Conservation (phyloP, 1,284 basidiomycete genomes). For the Austroboletus novae-zelandiae region DNA sequence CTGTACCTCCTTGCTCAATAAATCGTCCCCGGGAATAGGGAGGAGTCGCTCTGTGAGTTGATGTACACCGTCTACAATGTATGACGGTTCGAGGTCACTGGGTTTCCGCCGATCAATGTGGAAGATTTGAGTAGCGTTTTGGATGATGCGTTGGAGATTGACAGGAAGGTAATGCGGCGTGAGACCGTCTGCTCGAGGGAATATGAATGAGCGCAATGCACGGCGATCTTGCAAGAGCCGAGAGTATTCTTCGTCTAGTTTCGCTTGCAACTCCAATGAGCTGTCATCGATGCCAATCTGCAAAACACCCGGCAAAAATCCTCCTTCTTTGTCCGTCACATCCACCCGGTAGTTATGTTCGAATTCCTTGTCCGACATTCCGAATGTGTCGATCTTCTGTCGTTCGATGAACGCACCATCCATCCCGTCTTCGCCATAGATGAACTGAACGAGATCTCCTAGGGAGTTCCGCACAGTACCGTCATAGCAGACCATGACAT, state of each 20-base stretch:
- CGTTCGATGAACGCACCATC: constrained; percentile 97
- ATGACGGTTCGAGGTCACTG: constrained; percentile 86
- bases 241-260: constrained; percentile 86
- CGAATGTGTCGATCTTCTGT: constrained; percentile 89
- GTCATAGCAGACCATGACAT: constrained; percentile 97
- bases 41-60: constrained; percentile 72
- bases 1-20: constrained; percentile 75
- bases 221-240: constrained; percentile 78
- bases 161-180: constrained; percentile 84
- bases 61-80: constrained; percentile 80
- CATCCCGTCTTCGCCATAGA: constrained; percentile 99
- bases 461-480: constrained; percentile 97
- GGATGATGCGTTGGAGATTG: constrained; percentile 92
- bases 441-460: constrained; percentile 94
- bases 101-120: constrained; percentile 93
- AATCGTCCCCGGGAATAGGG: constrained; percentile 86
- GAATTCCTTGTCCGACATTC: constrained; percentile 82
- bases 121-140: constrained; percentile 97
- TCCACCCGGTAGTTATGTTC: constrained; percentile 92
- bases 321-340: constrained; percentile 77
- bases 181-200: constrained; percentile 74
- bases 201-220: constrained; percentile 80
- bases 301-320: constrained; percentile 78
- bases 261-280: constrained; percentile 85
- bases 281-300: constrained; percentile 95